Evolutionary conservation across 2,329 filamentous ascomycete genomes (phyloP).

Genomic region (Graphilbum ipis-grandicollis): DNA sequence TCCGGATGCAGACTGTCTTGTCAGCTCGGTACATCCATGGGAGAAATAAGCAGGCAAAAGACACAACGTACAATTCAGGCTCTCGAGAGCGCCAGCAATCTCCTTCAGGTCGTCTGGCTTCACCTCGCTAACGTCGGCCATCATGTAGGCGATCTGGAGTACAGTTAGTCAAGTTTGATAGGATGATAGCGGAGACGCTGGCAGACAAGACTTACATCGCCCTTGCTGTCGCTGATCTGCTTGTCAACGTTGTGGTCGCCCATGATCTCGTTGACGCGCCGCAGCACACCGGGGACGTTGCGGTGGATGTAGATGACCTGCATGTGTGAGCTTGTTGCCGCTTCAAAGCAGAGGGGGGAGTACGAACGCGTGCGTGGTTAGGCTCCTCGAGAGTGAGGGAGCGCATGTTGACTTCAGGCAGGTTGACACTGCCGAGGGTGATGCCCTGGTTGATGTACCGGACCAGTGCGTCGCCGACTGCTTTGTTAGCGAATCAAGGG

Average conservation of each 20-base stretch:
- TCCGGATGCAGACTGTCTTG: conserved; percentile 26
- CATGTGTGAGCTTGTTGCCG: too few relatives aligned
- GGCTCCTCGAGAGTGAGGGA: conserved; percentile 81
- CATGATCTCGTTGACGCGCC: conserved; percentile 88
- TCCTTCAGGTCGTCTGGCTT: conserved; percentile 67
- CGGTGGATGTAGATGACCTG: conserved; percentile 83
- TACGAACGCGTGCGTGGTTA: conserved; percentile 51
- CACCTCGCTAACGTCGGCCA: conserved; percentile 92
- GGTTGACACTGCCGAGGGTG: conserved; percentile 82
- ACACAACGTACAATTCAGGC: conserved; percentile 50
- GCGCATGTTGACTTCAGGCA: conserved; percentile 86
- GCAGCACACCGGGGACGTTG: conserved; percentile 88
- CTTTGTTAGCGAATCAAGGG: too few relatives aligned
- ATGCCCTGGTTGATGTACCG: conserved; percentile 92
- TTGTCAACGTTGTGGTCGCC: conserved; percentile 96
- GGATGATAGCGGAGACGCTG: not conserved
- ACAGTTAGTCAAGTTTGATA: too few relatives aligned
- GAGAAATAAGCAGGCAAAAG: not conserved
- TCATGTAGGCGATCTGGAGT: conserved; percentile 56
- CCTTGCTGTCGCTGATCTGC: conserved; percentile 91
- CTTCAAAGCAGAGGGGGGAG: too few relatives aligned
- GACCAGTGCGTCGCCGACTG: conserved; percentile 69
- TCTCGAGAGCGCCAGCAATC: conserved; percentile 68
- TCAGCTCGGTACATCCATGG: too few relatives aligned
- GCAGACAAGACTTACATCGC: conserved; percentile 41